A percentile compares a stretch with the other conserved stretches of the same genome.
Evolutionary conservation across 2,329 filamentous ascomycete genomes (phyloP).

Genomic region (Xylaria arbuscula): DNA sequence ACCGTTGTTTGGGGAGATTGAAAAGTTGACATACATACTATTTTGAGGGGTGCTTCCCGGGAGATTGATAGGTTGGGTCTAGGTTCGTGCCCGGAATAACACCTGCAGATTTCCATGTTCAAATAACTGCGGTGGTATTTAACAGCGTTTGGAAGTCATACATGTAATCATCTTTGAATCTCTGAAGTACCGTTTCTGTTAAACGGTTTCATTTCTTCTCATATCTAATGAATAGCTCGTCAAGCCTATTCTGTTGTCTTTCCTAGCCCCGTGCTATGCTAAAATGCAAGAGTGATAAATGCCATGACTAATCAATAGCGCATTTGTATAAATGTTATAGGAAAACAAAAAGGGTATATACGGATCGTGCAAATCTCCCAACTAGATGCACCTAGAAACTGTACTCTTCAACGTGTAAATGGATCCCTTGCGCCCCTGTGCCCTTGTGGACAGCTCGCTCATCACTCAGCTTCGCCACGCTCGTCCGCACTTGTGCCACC

Average conservation of each 20-base stretch:
- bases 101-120: too few species aligned
- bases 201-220: too few species aligned
- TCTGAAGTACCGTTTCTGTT: too few species aligned
- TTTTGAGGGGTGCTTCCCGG: too few species aligned
- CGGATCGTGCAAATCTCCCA: neutral
- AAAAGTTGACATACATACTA: too few species aligned
- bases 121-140: too few species aligned
- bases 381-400: slow-evolving; percentile 54
- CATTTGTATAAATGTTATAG: neutral
- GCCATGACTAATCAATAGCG: neutral
- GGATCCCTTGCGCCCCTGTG: slow-evolving; percentile 71
- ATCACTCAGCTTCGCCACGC: slow-evolving; percentile 66
- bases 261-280: neutral
- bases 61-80: too few species aligned
- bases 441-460: slow-evolving; percentile 73
- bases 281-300: neutral
- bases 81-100: too few species aligned
- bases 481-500: slow-evolving; percentile 65
- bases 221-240: neutral
- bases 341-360: slow-evolving; percentile 11
- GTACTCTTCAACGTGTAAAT: slow-evolving; percentile 70
- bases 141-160: too few species aligned
- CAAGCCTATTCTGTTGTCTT: neutral
- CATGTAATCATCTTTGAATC: too few species aligned
- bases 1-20: too few species aligned